Evolutionary conservation across 2,329 filamentous ascomycete species (phyloP), one percentile per base, ranked within the genome.

Genomic region (Fusarium graminum): DNA sequence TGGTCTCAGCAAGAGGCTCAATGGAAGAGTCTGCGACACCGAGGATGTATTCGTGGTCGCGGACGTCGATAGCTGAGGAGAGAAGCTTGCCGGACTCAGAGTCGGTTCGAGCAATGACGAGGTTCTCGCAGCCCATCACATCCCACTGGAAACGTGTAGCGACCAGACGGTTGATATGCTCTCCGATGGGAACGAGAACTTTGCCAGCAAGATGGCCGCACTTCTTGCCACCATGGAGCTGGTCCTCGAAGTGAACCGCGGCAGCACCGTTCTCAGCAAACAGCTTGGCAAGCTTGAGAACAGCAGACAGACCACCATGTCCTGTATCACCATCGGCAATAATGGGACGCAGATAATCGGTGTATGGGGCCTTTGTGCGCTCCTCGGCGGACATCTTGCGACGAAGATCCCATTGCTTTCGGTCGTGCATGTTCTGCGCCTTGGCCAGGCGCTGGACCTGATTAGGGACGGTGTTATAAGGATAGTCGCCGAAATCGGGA

Each of bases 391-490:
- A 90, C 85, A 98, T 81, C 78, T 92, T 92, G 69, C 93, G 87
- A 59, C 95, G 86, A 25, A 87, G 82, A 77, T 97, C 93, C 90
- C 92, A 98, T 74, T 97, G 92, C 79, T 96, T 97, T 70, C 95
- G 90, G 79, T 99, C 95, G 78, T 99, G 95, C 83, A 98, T 89
- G 68, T 93, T 93, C 79, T 99, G 95, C 6, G 95, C 95, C 81
- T 98, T 98, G 81, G 96, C 93, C 50, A 99, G 82, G 67, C 95
- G 88, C 81, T 99, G 93, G 6, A 99, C 95, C 78, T 98, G 95
- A 80, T 98, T 98, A 10, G 95, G 95, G 6, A 99, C 95, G 0
- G 95, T 99, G 77, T 98, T 98, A 82, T 99, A 99, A 0, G 95
- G 95, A 78, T 99, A 99, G 80, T 99, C 95, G 74, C 95, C 95